Evolutionary conservation across 2,329 filamentous ascomycete species (phyloP).

Genomic region (Magnaporthiopsis poae): DNA sequence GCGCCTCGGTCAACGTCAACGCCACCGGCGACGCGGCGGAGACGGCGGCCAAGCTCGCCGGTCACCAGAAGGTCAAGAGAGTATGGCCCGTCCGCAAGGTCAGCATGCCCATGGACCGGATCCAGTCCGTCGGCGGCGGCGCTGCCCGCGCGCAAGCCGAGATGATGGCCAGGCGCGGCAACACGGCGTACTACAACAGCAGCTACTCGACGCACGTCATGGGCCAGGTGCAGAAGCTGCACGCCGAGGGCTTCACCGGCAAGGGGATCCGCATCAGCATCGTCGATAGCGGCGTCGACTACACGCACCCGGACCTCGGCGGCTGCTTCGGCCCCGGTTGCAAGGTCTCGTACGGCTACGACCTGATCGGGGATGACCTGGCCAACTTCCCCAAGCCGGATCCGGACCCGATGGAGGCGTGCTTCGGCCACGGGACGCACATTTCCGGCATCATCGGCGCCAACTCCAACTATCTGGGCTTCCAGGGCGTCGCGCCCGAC

Average conservation of each 20-base stretch:
- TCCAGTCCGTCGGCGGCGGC: conserved; percentile 1
- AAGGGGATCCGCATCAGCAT: conserved; percentile 34
- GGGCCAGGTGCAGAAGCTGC: conserved; percentile 30
- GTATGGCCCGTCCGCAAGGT: conserved; percentile 21
- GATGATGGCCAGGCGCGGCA: neutral
- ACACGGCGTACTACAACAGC: neutral
- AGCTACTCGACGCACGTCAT: conserved; percentile 19
- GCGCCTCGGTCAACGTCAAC: conserved; percentile 14
- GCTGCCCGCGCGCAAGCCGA: neutral
- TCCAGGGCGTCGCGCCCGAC: conserved; percentile 30
- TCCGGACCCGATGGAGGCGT: conserved; percentile 28
- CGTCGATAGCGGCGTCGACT: conserved; percentile 35
- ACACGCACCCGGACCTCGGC: conserved; percentile 40
- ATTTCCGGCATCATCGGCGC: conserved; percentile 37
- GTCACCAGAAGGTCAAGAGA: conserved; percentile 18
- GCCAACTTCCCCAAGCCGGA: conserved; percentile 24
- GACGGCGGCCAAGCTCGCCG: conserved; percentile 16
- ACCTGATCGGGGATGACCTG: conserved; percentile 33
- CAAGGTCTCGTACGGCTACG: conserved; percentile 36
- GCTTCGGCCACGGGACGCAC: conserved; percentile 34
- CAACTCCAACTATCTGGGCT: conserved; percentile 24
- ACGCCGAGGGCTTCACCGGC: conserved; percentile 33
- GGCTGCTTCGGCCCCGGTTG: conserved; percentile 43
- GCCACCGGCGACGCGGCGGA: conserved; percentile 9
- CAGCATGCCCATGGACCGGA: conserved; percentile 4